A percentile compares a stretch with the other conserved stretches of the same genome.
phyloP scores from a whole-genome alignment of 148 eudicot species.

The Cornus kousa region DNA sequence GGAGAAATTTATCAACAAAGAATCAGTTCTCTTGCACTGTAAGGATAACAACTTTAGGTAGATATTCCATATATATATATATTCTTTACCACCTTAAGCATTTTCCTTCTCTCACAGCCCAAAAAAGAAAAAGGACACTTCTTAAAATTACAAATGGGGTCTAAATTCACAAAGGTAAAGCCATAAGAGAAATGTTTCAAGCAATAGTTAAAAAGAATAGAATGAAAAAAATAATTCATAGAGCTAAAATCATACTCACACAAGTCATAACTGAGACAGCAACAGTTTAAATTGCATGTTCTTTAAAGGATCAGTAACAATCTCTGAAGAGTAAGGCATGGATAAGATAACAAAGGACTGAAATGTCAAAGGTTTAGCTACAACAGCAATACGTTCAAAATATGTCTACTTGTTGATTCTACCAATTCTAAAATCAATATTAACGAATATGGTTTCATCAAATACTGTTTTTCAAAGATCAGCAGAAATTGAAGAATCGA shows the following conservation, averaged over 20 bases:
- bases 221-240: too few relatives aligned
- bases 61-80: too few relatives aligned
- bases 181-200: not conserved
- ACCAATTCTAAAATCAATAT: slow-evolving; percentile 2
- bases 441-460: not conserved
- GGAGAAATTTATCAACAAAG: too few relatives aligned
- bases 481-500: not conserved
- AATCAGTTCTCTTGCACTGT: too few relatives aligned
- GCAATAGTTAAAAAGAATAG: not conserved
- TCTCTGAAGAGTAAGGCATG: too few relatives aligned
- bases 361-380: not conserved
- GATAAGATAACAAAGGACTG: not conserved
- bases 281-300: not conserved
- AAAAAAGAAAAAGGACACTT: not conserved
- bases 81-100: too few relatives aligned
- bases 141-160: not conserved
- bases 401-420: not conserved
- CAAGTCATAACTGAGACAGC: too few relatives aligned
- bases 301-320: not conserved
- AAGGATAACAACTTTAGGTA: too few relatives aligned
- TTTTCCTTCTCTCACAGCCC: not conserved
- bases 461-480: not conserved
- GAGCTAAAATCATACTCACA: too few relatives aligned
- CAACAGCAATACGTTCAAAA: not conserved
- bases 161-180: not conserved